A percentile compares a stretch with the other conserved stretches of the same genome.
Evolutionary conservation across 2,329 filamentous ascomycete species (phyloP).

Genomic region (Colletotrichum tanaceti): DNA sequence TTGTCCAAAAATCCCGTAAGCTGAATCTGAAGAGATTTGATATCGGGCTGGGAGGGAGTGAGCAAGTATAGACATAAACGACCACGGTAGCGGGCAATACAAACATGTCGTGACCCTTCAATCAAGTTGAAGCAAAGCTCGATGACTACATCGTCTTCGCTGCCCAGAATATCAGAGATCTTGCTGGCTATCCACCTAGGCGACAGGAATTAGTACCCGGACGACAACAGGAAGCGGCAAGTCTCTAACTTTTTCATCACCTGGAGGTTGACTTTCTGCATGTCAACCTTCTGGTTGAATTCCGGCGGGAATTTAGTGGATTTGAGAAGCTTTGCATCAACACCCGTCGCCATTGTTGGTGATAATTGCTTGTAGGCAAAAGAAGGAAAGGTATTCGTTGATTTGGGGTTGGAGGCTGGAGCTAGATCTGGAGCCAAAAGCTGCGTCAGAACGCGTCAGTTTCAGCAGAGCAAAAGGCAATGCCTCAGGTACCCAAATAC

Average conservation of each 20-base stretch:
- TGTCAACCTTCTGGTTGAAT: constrained; percentile 96
- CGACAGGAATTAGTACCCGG: constrained; percentile 29
- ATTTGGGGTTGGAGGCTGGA: constrained; percentile 3
- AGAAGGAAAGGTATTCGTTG: constrained; percentile 33
- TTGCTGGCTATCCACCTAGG: constrained; percentile 90
- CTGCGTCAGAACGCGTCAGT: constrained; percentile 19
- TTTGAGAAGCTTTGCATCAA: constrained; percentile 89
- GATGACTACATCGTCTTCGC: constrained; percentile 94
- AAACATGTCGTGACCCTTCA: constrained; percentile 81
- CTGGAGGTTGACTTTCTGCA: constrained; percentile 95
- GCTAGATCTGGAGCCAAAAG: not conserved
- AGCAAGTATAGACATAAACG: constrained; percentile 17
- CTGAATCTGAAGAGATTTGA: constrained; percentile 94
- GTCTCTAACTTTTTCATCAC: constrained; percentile 89
- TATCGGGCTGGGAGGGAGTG: constrained; percentile 77
- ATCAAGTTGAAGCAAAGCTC: constrained; percentile 80
- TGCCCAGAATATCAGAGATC: constrained; percentile 88
- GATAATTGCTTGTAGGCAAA: not conserved
- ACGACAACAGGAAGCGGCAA: not conserved
- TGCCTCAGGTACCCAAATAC: constrained; percentile 13
- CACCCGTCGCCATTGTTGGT: constrained; percentile 78
- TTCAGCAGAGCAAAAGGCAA: not conserved
- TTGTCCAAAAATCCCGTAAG: constrained; percentile 96
- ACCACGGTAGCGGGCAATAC: constrained; percentile 50
- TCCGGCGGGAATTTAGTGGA: constrained; percentile 94